A percentile compares a stretch with the other conserved stretches of the same genome.
These are phyloP conservation scores for Ceratobasidium sp. DNA, from an alignment of 1,284 basidiomycete genomes.

Conservation along the genomic window DNA sequence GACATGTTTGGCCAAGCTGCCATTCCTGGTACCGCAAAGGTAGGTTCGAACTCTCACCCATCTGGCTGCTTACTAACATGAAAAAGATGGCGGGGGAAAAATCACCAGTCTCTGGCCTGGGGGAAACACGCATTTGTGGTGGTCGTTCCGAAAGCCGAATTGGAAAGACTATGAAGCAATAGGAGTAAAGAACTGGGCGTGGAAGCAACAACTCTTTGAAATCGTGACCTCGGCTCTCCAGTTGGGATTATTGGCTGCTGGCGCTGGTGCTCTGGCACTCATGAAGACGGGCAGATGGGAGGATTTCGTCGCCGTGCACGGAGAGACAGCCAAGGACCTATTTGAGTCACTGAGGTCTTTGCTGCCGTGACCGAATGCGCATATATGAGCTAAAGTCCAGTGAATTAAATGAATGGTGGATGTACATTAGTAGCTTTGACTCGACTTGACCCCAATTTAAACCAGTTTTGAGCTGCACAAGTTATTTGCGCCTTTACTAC, in stretches of 20 bases:
- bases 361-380: too few relatives aligned
- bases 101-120: conserved; percentile 13
- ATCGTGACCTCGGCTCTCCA: neutral
- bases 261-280: neutral
- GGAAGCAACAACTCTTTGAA: neutral
- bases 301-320: neutral
- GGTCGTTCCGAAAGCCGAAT: conserved; percentile 18
- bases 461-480: too few relatives aligned
- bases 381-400: too few relatives aligned
- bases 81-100: neutral
- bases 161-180: conserved; percentile 6
- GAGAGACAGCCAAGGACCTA: too few relatives aligned
- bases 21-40: conserved; percentile 31
- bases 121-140: conserved; percentile 8
- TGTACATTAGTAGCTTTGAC: too few relatives aligned
- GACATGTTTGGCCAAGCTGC: conserved; percentile 20
- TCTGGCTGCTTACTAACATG: neutral
- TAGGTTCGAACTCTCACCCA: neutral
- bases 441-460: too few relatives aligned
- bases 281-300: conserved; percentile 3
- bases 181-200: conserved; percentile 17
- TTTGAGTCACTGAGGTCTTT: too few relatives aligned
- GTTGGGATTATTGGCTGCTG: neutral
- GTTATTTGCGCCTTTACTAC: too few relatives aligned
- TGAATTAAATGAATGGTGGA: too few relatives aligned